Evolutionary conservation across 1,284 basidiomycete species (phyloP).

Genomic region (Puccinia hordei): DNA sequence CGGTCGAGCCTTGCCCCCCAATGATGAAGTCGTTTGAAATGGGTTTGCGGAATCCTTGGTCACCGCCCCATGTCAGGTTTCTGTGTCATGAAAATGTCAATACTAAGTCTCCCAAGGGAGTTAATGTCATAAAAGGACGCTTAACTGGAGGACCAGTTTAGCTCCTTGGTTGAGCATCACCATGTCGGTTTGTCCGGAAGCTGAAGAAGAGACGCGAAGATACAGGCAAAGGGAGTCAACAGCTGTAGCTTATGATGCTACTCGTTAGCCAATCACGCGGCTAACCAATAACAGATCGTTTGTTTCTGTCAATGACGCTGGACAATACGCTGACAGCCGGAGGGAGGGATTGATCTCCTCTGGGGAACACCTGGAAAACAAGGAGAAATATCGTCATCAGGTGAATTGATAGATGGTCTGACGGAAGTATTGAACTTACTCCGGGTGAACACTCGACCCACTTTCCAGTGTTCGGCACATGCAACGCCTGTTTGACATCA

Average conservation of each 20-base stretch:
- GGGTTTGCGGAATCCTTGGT: constrained; percentile 56
- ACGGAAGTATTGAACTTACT: neutral
- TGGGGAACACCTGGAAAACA: constrained; percentile 13
- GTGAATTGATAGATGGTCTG: neutral
- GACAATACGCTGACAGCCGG: constrained; percentile 13
- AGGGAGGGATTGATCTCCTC: constrained; percentile 27
- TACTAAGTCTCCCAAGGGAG: neutral
- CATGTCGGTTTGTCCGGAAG: constrained; percentile 37
- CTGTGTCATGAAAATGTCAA: neutral
- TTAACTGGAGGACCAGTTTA: constrained; percentile 27
- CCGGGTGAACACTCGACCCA: constrained; percentile 22
- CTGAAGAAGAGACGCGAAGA: neutral
- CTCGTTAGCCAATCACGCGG: neutral
- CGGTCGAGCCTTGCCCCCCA: constrained; percentile 46
- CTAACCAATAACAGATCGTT: constrained; percentile 34
- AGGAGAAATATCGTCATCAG: neutral
- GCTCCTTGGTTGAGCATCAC: constrained; percentile 24
- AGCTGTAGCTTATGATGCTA: neutral
- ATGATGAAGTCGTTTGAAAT: constrained; percentile 53
- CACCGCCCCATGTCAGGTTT: constrained; percentile 58
- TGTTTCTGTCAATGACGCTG: constrained; percentile 28
- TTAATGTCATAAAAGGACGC: neutral
- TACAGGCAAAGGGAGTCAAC: neutral
- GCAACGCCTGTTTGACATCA: constrained; percentile 31
- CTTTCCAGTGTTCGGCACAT: constrained; percentile 17